phyloP scores from a whole-genome alignment of 176 grass and related monocot species.

The Lolium multiflorum region DNA sequence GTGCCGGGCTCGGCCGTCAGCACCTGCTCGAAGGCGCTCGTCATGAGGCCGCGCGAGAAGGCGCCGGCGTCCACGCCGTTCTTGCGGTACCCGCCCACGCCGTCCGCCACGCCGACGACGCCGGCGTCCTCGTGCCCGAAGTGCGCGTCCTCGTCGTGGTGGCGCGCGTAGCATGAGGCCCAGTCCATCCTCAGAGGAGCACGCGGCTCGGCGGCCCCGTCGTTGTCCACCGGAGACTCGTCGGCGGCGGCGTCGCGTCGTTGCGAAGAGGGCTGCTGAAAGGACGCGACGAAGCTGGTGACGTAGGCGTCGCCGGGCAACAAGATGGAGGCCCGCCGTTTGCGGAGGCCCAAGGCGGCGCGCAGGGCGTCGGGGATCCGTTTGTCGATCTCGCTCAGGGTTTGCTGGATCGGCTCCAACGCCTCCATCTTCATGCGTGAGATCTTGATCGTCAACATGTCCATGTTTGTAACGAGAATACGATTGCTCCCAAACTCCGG shows the following conservation, averaged over 20 bases:
- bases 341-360: not conserved
- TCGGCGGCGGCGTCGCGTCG: not conserved
- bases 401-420: slow-evolving; percentile 30
- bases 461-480: too few relatives aligned
- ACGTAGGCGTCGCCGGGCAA: not conserved
- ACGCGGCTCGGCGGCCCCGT: not conserved
- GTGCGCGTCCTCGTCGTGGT: slow-evolving; percentile 45
- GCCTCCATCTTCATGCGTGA: not conserved
- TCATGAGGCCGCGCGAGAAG: slow-evolving; percentile 41
- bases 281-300: not conserved
- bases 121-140: slow-evolving; percentile 25
- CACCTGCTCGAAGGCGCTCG: not conserved
- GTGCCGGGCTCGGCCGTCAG: not conserved
- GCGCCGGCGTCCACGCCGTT: slow-evolving; percentile 26
- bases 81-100: slow-evolving; percentile 33
- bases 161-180: slow-evolving; percentile 3
- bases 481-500: too few relatives aligned
- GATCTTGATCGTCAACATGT: not conserved
- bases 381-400: slow-evolving; percentile 24
- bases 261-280: not conserved
- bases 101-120: slow-evolving; percentile 48
- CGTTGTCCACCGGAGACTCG: not conserved
- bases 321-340: not conserved
- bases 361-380: slow-evolving; percentile 22
- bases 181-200: slow-evolving; percentile 19